These are phyloP conservation scores for Metarhizium humberi DNA, from an alignment of 2,329 filamentous ascomycete genomes.

Conservation along the genomic window DNA sequence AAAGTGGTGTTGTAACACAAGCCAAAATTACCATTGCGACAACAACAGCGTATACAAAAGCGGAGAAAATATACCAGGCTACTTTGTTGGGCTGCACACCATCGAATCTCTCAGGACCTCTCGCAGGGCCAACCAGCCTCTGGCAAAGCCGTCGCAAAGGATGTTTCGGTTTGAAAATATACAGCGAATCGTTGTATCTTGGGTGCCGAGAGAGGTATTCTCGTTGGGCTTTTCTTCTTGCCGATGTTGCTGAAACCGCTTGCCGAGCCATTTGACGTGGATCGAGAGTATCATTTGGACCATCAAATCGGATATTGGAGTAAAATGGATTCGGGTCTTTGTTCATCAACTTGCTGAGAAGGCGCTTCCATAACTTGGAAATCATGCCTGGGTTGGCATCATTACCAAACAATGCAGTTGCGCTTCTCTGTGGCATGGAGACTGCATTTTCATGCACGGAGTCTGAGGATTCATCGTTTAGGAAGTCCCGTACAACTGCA, in stretches of 20 bases:
- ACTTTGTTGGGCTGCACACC: constrained; percentile 82
- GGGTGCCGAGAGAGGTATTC: constrained; percentile 84
- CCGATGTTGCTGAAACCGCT: constrained; percentile 73
- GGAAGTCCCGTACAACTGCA: constrained; percentile 86
- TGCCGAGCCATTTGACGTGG: constrained; percentile 83
- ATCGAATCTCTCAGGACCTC: constrained; percentile 78
- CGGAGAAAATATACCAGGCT: constrained; percentile 88
- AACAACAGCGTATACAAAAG: constrained; percentile 87
- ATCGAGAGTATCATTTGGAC: constrained; percentile 69
- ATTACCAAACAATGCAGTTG: constrained; percentile 26
- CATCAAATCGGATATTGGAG: constrained; percentile 60
- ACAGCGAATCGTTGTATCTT: constrained; percentile 86
- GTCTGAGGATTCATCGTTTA: constrained; percentile 59
- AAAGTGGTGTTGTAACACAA: constrained; percentile 88
- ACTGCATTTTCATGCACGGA: constrained; percentile 18
- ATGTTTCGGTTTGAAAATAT: constrained; percentile 72
- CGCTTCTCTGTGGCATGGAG: constrained; percentile 20
- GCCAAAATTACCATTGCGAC: constrained; percentile 97
- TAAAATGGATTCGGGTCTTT: constrained; percentile 93
- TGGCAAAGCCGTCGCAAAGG: constrained; percentile 77
- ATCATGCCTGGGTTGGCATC: constrained; percentile 48
- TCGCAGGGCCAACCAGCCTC: constrained; percentile 79
- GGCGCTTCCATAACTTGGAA: constrained; percentile 50
- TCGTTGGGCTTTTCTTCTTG: constrained; percentile 77
- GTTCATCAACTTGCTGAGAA: constrained; percentile 47